These are phyloP conservation scores for Volvariella volvacea DNA, from an alignment of 1,284 basidiomycete species.

Conservation along the genomic window DNA sequence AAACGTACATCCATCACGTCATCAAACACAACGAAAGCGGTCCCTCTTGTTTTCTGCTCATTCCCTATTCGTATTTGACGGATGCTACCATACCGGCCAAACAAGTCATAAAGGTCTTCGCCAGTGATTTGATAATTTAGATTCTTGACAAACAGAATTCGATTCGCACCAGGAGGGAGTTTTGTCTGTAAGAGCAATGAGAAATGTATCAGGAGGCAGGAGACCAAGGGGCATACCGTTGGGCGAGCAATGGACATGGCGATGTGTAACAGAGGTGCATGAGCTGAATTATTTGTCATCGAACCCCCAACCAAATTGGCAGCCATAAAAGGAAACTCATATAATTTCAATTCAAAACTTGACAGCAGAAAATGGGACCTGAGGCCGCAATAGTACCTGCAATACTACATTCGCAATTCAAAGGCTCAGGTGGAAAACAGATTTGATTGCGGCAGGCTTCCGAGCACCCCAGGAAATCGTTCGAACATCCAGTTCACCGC, in stretches of 20 bases:
- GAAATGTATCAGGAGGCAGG: slow-evolving; percentile 5
- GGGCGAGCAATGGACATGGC: slow-evolving; percentile 60
- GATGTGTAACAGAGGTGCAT: not conserved
- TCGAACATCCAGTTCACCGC: no score
- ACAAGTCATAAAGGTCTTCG: slow-evolving; percentile 94
- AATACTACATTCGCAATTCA: no score
- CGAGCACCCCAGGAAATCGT: no score
- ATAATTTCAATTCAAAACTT: no score
- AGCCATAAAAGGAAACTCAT: no score
- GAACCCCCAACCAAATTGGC: not conserved
- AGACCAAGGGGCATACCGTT: slow-evolving; percentile 38
- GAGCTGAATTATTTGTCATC: slow-evolving; percentile 2
- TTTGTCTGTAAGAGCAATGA: slow-evolving; percentile 46
- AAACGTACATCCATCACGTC: slow-evolving; percentile 81
- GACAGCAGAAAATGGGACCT: no score
- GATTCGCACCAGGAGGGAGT: slow-evolving; percentile 78
- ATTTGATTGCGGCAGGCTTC: no score
- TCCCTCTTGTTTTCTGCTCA: slow-evolving; percentile 89
- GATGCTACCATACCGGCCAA: slow-evolving; percentile 95
- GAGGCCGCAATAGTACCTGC: no score
- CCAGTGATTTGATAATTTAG: slow-evolving; percentile 93
- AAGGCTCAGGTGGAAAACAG: no score
- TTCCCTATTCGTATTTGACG: slow-evolving; percentile 93
- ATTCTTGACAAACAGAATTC: slow-evolving; percentile 85
- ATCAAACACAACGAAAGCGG: slow-evolving; percentile 91